Percentiles rank a stretch among this genome's conserved stretches.
phyloP scores from a whole-genome alignment of 2,329 filamentous ascomycete genomes.

The Colletotrichum spaethianum region DNA sequence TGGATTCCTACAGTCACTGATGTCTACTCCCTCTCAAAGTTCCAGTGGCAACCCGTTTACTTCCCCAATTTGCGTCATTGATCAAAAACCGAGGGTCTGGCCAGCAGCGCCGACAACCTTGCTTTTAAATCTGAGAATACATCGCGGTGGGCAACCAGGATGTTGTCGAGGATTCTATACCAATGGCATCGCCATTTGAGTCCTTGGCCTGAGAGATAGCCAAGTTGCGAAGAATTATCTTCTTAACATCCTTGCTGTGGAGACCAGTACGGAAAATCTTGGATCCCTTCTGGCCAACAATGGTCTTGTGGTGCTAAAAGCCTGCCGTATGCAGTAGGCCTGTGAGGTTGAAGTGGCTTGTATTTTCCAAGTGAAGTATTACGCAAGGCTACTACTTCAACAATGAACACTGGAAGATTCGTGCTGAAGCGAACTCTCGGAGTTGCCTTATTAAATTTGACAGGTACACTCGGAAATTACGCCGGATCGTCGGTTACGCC shows the following conservation, averaged over 20 bases:
- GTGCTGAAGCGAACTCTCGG: too few relatives aligned
- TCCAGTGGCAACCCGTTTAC: not conserved
- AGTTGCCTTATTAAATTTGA: too few relatives aligned
- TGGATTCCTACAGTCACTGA: not conserved
- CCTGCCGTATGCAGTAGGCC: too few relatives aligned
- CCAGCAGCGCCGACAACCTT: slow-evolving; percentile 58
- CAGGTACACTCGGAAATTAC: too few relatives aligned
- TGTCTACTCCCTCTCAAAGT: not conserved
- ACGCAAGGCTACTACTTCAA: too few relatives aligned
- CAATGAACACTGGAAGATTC: too few relatives aligned
- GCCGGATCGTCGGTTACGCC: too few relatives aligned
- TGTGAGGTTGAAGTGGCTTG: too few relatives aligned
- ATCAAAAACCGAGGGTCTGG: slow-evolving; percentile 53
- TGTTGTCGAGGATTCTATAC: slow-evolving; percentile 69
- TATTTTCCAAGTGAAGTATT: too few relatives aligned
- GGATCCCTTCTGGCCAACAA: slow-evolving; percentile 56
- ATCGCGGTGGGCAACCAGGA: slow-evolving; percentile 79
- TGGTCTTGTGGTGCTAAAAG: too few relatives aligned
- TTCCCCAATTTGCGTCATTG: not conserved
- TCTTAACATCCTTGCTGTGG: slow-evolving; percentile 65
- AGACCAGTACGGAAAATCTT: slow-evolving; percentile 64
- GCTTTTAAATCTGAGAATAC: slow-evolving; percentile 71
- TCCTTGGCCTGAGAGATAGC: slow-evolving; percentile 70
- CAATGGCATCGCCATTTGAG: slow-evolving; percentile 71
- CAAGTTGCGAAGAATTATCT: slow-evolving; percentile 75